A percentile compares a stretch with the other conserved stretches of the same genome.
Conservation (phyloP, 2,329 filamentous ascomycete genomes). For the Aspergillus felis region DNA sequence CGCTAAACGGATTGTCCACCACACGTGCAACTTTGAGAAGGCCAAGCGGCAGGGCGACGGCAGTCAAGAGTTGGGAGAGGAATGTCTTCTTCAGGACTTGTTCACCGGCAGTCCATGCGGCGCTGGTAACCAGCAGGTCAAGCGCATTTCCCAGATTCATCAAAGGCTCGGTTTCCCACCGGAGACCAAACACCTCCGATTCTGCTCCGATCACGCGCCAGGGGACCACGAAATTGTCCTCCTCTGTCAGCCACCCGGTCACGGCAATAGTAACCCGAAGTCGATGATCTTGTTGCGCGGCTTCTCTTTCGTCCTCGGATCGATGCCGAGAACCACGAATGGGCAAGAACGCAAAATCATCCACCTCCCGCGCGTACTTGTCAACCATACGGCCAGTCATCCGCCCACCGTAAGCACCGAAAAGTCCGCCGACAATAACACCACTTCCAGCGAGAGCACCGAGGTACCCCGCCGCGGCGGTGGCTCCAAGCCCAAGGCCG, state of each 20-base stretch:
- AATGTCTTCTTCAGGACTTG: slow-evolving; percentile 73
- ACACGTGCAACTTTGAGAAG: slow-evolving; percentile 63
- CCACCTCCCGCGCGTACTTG: slow-evolving; percentile 77
- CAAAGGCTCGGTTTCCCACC: slow-evolving; percentile 77
- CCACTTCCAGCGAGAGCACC: slow-evolving; percentile 76
- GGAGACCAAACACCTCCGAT: slow-evolving; percentile 75
- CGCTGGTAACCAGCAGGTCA: slow-evolving; percentile 70
- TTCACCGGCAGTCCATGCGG: slow-evolving; percentile 73
- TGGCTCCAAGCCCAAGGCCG: slow-evolving; percentile 69
- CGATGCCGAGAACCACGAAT: slow-evolving; percentile 54
- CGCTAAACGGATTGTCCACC: slow-evolving; percentile 77
- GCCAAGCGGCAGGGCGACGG: slow-evolving; percentile 66
- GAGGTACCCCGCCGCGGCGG: slow-evolving; percentile 71
- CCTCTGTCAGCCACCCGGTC: slow-evolving; percentile 72
- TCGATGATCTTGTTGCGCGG: slow-evolving; percentile 54
- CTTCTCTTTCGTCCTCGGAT: slow-evolving; percentile 40
- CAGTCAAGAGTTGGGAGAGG: slow-evolving; percentile 60
- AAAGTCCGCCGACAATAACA: slow-evolving; percentile 75
- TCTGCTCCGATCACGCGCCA: slow-evolving; percentile 73
- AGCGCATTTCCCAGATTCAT: slow-evolving; percentile 74
- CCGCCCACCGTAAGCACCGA: slow-evolving; percentile 83
- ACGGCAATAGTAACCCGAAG: slow-evolving; percentile 80
- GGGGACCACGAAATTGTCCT: slow-evolving; percentile 67
- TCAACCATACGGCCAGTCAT: slow-evolving; percentile 87
- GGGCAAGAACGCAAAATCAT: slow-evolving; percentile 83